Evolutionary conservation across 2,329 filamentous ascomycete species (phyloP), one percentile per base, ranked within the genome.

Genomic region (Cryphonectria naterciae): DNA sequence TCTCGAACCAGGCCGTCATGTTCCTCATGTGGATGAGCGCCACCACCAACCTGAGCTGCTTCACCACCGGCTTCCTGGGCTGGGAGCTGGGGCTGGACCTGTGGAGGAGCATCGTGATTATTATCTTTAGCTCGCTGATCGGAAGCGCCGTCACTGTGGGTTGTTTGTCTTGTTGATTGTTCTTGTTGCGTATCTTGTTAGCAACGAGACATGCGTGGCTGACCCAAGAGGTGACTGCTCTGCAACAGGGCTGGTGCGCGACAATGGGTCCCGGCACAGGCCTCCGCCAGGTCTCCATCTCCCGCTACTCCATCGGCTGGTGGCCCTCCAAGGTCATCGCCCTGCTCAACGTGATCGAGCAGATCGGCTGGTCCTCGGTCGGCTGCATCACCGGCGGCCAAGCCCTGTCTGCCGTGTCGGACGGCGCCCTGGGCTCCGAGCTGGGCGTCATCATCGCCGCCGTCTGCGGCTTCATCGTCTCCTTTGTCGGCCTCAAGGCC

Each of bases 401-500:
- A 62, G 83, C 83, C 0, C 78, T 86, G 35, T 80, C 82, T 2
- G 84, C 85, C n/a, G 82, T 85, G 60, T 81, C 81, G 2, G 77
- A 81, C 58, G 82, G 83, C 35, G 77, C 74, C n/a, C 77, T 88
- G 52, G 84, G 81, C 63, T 80, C 85, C 0, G 80, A 83, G 19
- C 81, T 86, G n/a, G 85, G 86, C 19, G 87, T 89, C 67, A 81
- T 87, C 70, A 82, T 89, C 56, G 82, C 86, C 28, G 82, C 82
- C 10, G 76, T 88, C 17, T 77, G 85, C 25, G 82, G 83, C 6
- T 81, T 88, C 58, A 70, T 85, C 64, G 82, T 88, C 32, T 85
- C 85, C 0, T 85, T 88, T 74, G 81, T 85, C 65, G 87, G 87
- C 0, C 83, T 86, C 74, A 81, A 80, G 73, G 80, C 81, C 28